phyloP scores from a whole-genome alignment of 306 rosid species.

The Cotoneaster glaucophyllus region DNA sequence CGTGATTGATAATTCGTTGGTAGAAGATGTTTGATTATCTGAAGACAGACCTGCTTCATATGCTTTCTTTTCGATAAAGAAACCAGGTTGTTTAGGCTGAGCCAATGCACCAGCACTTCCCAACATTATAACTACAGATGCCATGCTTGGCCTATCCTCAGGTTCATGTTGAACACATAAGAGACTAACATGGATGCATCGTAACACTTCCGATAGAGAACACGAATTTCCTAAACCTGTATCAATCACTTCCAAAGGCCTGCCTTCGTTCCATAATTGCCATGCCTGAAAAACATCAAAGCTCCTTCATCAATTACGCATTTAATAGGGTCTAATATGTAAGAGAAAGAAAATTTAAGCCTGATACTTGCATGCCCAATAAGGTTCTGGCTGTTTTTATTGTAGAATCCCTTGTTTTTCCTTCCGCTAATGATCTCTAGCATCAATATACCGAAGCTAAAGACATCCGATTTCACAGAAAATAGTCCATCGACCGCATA shows the following conservation, averaged over 20 bases:
- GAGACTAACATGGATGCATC: constrained; percentile 42
- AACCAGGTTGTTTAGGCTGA: constrained; percentile 38
- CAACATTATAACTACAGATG: constrained; percentile 34
- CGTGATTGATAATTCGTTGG: constrained; percentile 15
- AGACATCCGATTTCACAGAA: constrained; percentile 52
- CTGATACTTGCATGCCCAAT: constrained; percentile 42
- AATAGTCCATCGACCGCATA: constrained; percentile 40
- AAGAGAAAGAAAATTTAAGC: not conserved
- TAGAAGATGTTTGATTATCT: constrained; percentile 5
- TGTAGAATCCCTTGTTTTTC: constrained; percentile 30
- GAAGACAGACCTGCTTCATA: not conserved
- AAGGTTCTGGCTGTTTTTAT: constrained; percentile 34
- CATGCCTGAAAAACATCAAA: constrained; percentile 19
- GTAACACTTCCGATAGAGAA: constrained; percentile 4
- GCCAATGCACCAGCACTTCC: constrained; percentile 30
- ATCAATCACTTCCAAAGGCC: constrained; percentile 23
- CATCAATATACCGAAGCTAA: constrained; percentile 50
- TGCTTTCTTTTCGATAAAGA: constrained; percentile 10
- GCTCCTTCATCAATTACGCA: not conserved
- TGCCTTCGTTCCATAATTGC: constrained; percentile 25
- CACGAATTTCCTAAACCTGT: constrained; percentile 4
- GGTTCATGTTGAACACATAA: constrained; percentile 42
- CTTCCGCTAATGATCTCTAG: constrained; percentile 43
- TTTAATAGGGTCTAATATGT: not conserved
- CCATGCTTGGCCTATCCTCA: constrained; percentile 10